Evolutionary conservation across 768 basidiomycete species (phyloP).

Genomic region (Agaricus bisporus): DNA sequence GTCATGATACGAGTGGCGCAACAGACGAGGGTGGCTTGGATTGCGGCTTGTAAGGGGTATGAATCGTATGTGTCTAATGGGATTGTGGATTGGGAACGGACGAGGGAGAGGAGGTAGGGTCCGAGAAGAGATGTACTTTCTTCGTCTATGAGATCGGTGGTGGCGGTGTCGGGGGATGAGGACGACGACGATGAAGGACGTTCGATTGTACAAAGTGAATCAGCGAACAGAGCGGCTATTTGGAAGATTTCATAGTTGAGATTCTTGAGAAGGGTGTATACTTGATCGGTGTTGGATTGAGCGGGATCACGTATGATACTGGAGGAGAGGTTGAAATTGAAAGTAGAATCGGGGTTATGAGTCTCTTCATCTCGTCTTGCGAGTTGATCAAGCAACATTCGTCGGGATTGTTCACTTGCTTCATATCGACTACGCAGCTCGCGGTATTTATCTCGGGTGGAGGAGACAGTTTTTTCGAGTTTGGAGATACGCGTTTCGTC

Average conservation of each 20-base stretch:
- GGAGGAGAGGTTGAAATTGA: neutral
- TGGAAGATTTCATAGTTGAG: constrained; percentile 37
- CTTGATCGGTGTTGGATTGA: neutral
- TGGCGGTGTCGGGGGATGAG: constrained; percentile 17
- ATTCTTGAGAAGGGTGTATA: constrained; percentile 16
- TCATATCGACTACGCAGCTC: constrained; percentile 2
- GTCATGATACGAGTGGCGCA: constrained; percentile 33
- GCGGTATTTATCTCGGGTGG: neutral
- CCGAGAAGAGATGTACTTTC: constrained; percentile 25
- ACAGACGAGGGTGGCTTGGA: constrained; percentile 34
- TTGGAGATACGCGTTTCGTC: neutral
- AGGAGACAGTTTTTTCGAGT: neutral
- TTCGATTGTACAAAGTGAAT: constrained; percentile 25
- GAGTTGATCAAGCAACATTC: constrained; percentile 7
- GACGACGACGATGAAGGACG: constrained; percentile 10
- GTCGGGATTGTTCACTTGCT: constrained; percentile 2
- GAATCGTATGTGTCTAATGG: constrained; percentile 23
- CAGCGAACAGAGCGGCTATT: constrained; percentile 32
- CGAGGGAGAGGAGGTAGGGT: constrained; percentile 22
- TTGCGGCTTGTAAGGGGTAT: constrained; percentile 29
- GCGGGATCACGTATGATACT: constrained; percentile 1
- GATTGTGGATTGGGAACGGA: constrained; percentile 20
- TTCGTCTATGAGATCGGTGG: constrained; percentile 14
- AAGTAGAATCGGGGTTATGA: neutral
- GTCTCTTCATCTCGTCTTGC: neutral